Base-by-base conservation (phyloP, 805 yeast genomes). In the Starmerella roubikii region DNA sequence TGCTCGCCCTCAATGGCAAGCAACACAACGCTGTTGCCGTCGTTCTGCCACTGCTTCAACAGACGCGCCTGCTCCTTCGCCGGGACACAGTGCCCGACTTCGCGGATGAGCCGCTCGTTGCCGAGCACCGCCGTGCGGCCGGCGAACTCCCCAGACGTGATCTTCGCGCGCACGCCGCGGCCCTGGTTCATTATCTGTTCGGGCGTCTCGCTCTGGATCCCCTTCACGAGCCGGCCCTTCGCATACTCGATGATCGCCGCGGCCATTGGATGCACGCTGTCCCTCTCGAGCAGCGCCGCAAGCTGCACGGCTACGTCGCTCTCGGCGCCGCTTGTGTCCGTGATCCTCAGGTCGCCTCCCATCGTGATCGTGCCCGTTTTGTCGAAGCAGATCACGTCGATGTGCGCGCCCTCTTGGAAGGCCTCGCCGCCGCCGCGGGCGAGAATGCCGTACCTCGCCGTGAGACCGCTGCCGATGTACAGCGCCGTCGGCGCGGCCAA, bases 401-500 rank as follows among this genome's bases (percentile, higher is more conserved):
- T 64, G 19, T 61, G 62, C 1, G 84, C 71, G 1, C 78, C 86
- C 51, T 80, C 83, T 57, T 80, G 85, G 53, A 80, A 78, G 2
- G 88, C 84, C 34, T 73, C 76, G 25, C 91, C 91, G 5, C 91
- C 91, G 15, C 88, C 88, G 46, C 78, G 69, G 1, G 80, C 84
- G 28, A 80, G 62, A 37, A 80, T 74, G 17, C 88, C 91, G 53
- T 73, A 60, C 51, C 74, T 76, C 12, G 91, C 91, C 27, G 86
- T 84, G 36, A 80, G 55, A 0, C 88, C 84, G 15, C 83, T 66
- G 2, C 91, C 91, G 11, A 80, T 84, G 61, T 76, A 78, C 30
- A 80, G 55, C 0, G 91, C 88, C 2, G 88, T 79, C 1, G 91
- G 91, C 1, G 88, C 91, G 19, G 91, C 91, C 18, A 80, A 61